Conservation (phyloP, 2,329 filamentous ascomycete species). For the Epichloe amarillans region DNA sequence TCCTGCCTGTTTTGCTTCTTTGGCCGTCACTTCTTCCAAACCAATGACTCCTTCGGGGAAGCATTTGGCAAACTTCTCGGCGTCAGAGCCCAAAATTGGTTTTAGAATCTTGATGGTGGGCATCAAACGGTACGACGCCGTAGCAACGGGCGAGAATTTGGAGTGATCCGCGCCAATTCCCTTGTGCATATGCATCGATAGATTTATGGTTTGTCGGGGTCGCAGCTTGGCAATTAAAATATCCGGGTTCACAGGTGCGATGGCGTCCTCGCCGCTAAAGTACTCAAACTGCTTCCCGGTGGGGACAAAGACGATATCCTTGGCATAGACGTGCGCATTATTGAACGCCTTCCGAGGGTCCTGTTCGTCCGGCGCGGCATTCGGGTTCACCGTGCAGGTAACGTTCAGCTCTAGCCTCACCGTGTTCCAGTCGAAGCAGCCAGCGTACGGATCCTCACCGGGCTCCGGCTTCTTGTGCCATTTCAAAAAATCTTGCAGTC, state of each 20-base stretch:
- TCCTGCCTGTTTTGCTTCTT: constrained; percentile 46
- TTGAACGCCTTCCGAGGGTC: constrained; percentile 78
- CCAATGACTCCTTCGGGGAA: constrained; percentile 83
- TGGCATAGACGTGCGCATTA: constrained; percentile 72
- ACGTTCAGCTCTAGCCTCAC: constrained; percentile 65
- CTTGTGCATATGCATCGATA: constrained; percentile 89
- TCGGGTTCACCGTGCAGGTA: constrained; percentile 65
- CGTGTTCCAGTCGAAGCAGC: constrained; percentile 72
- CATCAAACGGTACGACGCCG: constrained; percentile 81
- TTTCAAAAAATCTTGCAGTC: constrained; percentile 64
- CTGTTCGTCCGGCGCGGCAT: constrained; percentile 57
- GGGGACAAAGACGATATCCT: constrained; percentile 63
- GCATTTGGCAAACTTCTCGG: constrained; percentile 78
- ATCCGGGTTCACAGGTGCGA: constrained; percentile 74
- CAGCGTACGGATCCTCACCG: constrained; percentile 46
- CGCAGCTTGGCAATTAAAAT: constrained; percentile 91
- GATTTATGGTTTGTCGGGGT: constrained; percentile 73
- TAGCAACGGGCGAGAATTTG: constrained; percentile 94
- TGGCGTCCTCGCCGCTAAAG: constrained; percentile 55
- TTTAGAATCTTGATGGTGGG: constrained; percentile 72
- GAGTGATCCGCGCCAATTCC: constrained; percentile 88
- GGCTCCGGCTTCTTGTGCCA: constrained; percentile 62
- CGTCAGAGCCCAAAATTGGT: constrained; percentile 78
- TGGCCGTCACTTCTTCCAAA: constrained; percentile 55
- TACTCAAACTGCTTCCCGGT: constrained; percentile 57